Conservation (phyloP, 257 asterid species). For the Jacaranda copaia region DNA sequence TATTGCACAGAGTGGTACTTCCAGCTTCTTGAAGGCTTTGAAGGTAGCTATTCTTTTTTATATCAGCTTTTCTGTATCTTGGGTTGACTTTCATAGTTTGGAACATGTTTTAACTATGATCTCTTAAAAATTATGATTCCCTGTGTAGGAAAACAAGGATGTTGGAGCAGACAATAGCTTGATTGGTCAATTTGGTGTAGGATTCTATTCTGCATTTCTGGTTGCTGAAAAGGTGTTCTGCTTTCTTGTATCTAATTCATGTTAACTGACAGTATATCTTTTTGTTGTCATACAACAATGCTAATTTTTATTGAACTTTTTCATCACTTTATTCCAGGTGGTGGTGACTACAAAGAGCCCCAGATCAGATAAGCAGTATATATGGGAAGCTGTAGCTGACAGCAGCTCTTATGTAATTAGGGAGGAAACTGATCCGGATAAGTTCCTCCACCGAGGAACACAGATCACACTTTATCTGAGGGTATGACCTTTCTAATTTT, state of each 20-base stretch:
- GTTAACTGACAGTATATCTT: neutral
- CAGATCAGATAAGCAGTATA: conserved; percentile 64
- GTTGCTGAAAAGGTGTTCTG: conserved; percentile 70
- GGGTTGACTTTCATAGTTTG: neutral
- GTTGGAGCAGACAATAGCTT: conserved; percentile 69
- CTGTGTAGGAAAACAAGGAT: conserved; percentile 63
- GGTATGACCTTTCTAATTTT: conserved; percentile 43
- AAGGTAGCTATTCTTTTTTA: conserved; percentile 50
- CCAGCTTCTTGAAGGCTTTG: conserved; percentile 68
- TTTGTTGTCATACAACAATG: neutral
- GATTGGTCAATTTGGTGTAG: conserved; percentile 86
- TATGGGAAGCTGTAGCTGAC: conserved; percentile 78
- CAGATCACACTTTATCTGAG: conserved; percentile 69
- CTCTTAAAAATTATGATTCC: neutral
- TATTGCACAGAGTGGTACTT: conserved; percentile 85
- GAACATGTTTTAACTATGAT: neutral
- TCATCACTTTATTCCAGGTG: conserved; percentile 48
- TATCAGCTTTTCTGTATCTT: neutral
- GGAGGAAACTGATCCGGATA: conserved; percentile 71
- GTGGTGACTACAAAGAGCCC: conserved; percentile 79
- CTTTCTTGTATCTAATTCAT: neutral
- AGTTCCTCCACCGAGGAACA: conserved; percentile 63
- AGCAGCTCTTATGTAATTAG: conserved; percentile 67
- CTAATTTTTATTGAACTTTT: conserved; percentile 11
- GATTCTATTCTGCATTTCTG: conserved; percentile 76